phyloP scores from a whole-genome alignment of 345 rosid genomes.

The Fremontodendron californicum region DNA sequence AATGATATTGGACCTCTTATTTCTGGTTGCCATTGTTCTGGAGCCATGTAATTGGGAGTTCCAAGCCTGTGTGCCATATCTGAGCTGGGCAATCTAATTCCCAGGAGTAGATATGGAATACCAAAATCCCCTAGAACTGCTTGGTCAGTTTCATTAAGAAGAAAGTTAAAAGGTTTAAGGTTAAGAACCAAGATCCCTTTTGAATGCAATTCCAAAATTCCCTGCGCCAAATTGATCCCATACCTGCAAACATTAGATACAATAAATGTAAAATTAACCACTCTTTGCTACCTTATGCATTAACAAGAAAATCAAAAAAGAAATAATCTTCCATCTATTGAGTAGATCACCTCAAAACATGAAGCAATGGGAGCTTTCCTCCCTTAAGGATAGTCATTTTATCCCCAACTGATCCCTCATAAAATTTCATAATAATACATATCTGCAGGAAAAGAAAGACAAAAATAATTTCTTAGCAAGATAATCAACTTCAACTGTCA shows the following conservation, averaged over 20 bases:
- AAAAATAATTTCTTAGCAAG: constrained; percentile 1
- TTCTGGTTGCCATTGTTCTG: constrained; percentile 95
- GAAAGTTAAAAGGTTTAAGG: too few relatives aligned
- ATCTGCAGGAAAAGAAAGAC: constrained; percentile 35
- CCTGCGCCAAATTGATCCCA: constrained; percentile 61
- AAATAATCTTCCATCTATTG: background rate
- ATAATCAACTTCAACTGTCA: constrained; percentile 4
- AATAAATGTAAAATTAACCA: constrained; percentile 9
- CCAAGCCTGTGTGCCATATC: too few relatives aligned
- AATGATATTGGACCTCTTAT: constrained; percentile 73
- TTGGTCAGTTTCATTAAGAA: too few relatives aligned
- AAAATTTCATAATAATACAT: constrained; percentile 70
- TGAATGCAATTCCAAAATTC: constrained; percentile 59
- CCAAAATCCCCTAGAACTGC: too few relatives aligned
- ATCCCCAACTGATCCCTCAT: constrained; percentile 84
- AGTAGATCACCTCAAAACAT: constrained; percentile 56
- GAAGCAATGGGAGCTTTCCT: constrained; percentile 66
- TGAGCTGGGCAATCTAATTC: too few relatives aligned
- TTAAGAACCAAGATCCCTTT: constrained; percentile 64
- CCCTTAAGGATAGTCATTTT: constrained; percentile 75
- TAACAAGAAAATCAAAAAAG: background rate
- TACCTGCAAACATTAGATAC: constrained; percentile 46
- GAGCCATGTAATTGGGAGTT: constrained; percentile 95
- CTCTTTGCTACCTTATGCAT: background rate
- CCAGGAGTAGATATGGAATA: too few relatives aligned